These are phyloP conservation scores for Amoeboaphelidium protococcarum DNA, from an alignment of 371 early-diverging fungal species.

Conservation along the genomic window DNA sequence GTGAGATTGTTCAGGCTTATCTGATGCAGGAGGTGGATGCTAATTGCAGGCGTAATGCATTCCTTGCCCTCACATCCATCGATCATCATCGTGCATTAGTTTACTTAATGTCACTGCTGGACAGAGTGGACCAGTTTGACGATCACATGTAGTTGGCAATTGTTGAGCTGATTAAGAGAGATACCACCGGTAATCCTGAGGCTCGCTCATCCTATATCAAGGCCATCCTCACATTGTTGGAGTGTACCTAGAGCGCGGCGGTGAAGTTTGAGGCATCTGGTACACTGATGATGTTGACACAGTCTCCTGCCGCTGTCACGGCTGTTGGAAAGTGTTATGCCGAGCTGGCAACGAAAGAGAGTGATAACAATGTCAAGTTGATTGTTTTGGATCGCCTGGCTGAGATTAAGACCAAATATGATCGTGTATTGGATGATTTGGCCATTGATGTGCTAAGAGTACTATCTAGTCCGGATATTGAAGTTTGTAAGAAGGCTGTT, in stretches of 20 bases:
- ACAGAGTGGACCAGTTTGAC: conserved; percentile 48
- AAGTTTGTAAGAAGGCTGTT: conserved; percentile 70
- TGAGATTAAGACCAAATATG: conserved; percentile 45
- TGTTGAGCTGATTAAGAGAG: conserved; percentile 80
- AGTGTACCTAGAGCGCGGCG: conserved; percentile 37
- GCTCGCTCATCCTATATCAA: conserved; percentile 52
- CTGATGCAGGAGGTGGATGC: conserved; percentile 50
- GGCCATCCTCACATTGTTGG: conserved; percentile 54
- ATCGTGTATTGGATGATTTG: conserved; percentile 61
- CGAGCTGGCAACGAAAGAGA: conserved; percentile 60
- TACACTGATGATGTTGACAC: conserved; percentile 57
- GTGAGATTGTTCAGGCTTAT: conserved; percentile 38
- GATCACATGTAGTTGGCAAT: conserved; percentile 71
- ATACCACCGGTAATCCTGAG: conserved; percentile 19
- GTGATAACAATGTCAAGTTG: conserved; percentile 89
- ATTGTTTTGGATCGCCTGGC: conserved; percentile 75
- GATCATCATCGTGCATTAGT: conserved; percentile 49
- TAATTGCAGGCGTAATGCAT: conserved; percentile 76
- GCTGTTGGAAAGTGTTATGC: conserved; percentile 31
- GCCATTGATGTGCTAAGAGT: conserved; percentile 81
- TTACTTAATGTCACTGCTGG: conserved; percentile 42
- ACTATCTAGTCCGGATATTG: conserved; percentile 67
- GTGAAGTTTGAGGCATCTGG: conserved; percentile 93
- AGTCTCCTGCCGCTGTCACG: conserved; percentile 62
- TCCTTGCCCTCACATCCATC: conserved; percentile 58